Evolutionary conservation across 1,139 yeast species (phyloP).

Genomic region (Pneumocystis carinii): DNA sequence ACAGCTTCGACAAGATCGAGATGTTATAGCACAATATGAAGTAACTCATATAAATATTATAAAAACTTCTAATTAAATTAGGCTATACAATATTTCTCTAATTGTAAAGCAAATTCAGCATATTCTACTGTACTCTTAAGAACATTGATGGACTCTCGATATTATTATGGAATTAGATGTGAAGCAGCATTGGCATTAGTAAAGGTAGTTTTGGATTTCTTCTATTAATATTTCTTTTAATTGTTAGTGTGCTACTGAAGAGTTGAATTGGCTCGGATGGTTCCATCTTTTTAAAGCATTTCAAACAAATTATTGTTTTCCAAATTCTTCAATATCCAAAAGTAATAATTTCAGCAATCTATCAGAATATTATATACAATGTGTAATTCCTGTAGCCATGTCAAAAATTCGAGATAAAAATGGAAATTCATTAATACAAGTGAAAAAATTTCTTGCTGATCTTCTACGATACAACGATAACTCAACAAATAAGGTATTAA

Average conservation of each 20-base stretch:
- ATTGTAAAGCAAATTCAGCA: conserved; percentile 41
- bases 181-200: conserved; percentile 79
- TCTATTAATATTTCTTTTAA: background rate
- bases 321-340: conserved; percentile 47
- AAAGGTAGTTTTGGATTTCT: conserved; percentile 15
- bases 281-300: conserved; percentile 58
- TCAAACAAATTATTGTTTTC: conserved; percentile 58
- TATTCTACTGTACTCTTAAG: conserved; percentile 69
- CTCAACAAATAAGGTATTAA: conserved; percentile 40
- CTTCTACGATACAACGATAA: conserved; percentile 76
- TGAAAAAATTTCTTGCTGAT: conserved; percentile 51
- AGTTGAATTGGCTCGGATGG: conserved; percentile 54
- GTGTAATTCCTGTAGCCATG: conserved; percentile 49
- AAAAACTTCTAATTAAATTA: background rate
- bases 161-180: conserved; percentile 74
- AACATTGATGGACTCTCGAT: conserved; percentile 69
- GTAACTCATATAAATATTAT: background rate
- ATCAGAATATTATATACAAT: conserved; percentile 52
- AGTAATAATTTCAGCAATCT: conserved; percentile 69
- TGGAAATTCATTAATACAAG: conserved; percentile 53
- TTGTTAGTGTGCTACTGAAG: conserved; percentile 38
- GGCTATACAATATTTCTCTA: conserved; percentile 60
- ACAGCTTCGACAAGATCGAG: conserved; percentile 85
- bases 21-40: conserved; percentile 87
- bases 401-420: conserved; percentile 44